These are phyloP conservation scores for Ballota nigra DNA, from an alignment of 257 asterid species.

Conservation along the genomic window DNA sequence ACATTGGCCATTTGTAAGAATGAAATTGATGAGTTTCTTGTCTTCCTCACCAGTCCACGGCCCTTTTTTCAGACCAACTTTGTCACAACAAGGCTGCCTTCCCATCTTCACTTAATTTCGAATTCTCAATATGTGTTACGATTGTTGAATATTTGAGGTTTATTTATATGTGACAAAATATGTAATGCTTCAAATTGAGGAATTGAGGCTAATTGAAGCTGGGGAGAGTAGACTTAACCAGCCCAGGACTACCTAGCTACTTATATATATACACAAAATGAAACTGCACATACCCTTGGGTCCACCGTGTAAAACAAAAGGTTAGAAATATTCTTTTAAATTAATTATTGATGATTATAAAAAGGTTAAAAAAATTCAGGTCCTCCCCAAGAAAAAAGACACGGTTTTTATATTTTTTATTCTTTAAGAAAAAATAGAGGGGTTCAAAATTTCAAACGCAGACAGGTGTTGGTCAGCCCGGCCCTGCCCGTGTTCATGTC, in stretches of 20 bases:
- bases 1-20: conserved; percentile 86
- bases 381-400: background rate
- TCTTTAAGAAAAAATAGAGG: background rate
- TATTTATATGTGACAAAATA: too few relatives aligned
- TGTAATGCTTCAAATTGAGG: background rate
- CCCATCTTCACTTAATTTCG: conserved; percentile 69
- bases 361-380: background rate
- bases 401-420: background rate
- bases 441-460: background rate
- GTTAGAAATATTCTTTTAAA: background rate
- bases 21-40: conserved; percentile 74
- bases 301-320: background rate
- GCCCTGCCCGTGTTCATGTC: conserved; percentile 27
- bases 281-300: conserved; percentile 1
- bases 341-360: background rate
- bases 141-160: too few relatives aligned
- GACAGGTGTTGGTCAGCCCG: conserved; percentile 20
- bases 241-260: conserved; percentile 23
- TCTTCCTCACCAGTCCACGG: conserved; percentile 98
- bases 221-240: background rate
- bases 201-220: background rate
- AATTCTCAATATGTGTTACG: background rate
- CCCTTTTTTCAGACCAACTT: conserved; percentile 92
- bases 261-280: conserved; percentile 18
- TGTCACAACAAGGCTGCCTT: conserved; percentile 94